Evolutionary conservation across 352 stramenopile species (phyloP), one percentile per base, ranked within the genome.

Genomic region (Globisporangium mamillatum): DNA sequence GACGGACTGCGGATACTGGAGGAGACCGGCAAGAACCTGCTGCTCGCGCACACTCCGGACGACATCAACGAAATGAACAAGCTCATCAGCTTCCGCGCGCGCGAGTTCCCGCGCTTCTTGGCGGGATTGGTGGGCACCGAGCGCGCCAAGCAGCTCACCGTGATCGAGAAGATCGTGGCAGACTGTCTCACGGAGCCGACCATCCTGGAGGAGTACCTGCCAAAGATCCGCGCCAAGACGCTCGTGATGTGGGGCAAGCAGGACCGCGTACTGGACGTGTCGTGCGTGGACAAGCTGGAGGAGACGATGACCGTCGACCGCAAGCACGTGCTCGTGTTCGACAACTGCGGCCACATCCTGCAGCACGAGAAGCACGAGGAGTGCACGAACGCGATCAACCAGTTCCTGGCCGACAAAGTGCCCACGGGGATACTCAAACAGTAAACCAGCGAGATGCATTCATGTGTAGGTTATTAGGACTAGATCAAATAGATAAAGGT

Each of bases 231-330:
- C 4, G 76, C 75, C 6, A 84, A 76, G 55, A 86, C 78, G 46
- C 67, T 91, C 14, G 76, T 93, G 3, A 83, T 93, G 70, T 93
- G 82, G 85, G 85, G 85, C 57, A 81, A 90, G 56, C 74, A 90
- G 53, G 85, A 93, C 50, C 78, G 77, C 61, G 78, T 93, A 12
- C 64, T 93, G 12, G 83, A 91, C 63, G 73, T 89, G 9, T 93
- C 85, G 25, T 89, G 79, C 25, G 64, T 93, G 1, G 79, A 89
- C 10, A 80, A 86, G 44, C 69, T 93, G 2, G 52, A 89, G 25
- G 64, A 81, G n/a, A 82, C 87, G 54, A 71, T 86, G 38, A 61
- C 72, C 9, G 64, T 76, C 25, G 77, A 75, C 46, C 59, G 65
- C 0, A 73, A 78, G 64, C 73, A 81, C 20, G 64, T 86, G 6